Evolutionary conservation across 768 basidiomycete genomes (phyloP), one percentile per base, ranked within the genome.

Genomic region (Tricholoma saponaceum): DNA sequence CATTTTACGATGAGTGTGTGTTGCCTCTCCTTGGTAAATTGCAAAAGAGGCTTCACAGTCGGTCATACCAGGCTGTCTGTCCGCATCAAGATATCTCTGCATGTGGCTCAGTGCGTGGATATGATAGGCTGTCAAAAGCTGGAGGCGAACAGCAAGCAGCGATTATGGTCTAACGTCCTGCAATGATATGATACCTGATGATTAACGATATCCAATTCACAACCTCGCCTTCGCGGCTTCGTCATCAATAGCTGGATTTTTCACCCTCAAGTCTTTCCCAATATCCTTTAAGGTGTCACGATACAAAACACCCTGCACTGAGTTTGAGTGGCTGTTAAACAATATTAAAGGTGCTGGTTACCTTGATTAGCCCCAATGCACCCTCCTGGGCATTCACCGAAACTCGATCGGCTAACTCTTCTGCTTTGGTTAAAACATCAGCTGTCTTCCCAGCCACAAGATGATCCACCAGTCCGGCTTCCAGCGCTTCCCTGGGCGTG

Each of bases 331-430:
- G 52, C 50, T 47, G 47, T 32, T 4, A 59, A 62, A n/a, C 35
- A 51, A 16, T 50, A 18, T 52, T 37, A 33, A 55, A 26, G n/a
- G 10, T 25, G 16, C 32, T 28, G 20, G 33, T 39, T 62, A 85
- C 87, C 79, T 87, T 90, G 66, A 90, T 87, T 52, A 86, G 52
- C 8, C 89, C 90, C 85, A 85, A 91, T 16, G 83, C 87, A 12
- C 88, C 87, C 4, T 68, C 69, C 33, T 76, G 71, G 7, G 89
- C 82, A 58, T 83, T 77, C 26, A 57, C 69, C 37, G 80, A 75
- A 55, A 86, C 72, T 43, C 72, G 66, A 23, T 81, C 77, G 3
- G 84, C 91, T 22, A 92, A 64, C 61, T 85, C 79, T 50, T 79
- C 79, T 0, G 90, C 90, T 55, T 84, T 85, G 22, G 76, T 76